Evolutionary conservation across 1,139 yeast genomes (phyloP).

Genomic region (Diutina neorugosa): DNA sequence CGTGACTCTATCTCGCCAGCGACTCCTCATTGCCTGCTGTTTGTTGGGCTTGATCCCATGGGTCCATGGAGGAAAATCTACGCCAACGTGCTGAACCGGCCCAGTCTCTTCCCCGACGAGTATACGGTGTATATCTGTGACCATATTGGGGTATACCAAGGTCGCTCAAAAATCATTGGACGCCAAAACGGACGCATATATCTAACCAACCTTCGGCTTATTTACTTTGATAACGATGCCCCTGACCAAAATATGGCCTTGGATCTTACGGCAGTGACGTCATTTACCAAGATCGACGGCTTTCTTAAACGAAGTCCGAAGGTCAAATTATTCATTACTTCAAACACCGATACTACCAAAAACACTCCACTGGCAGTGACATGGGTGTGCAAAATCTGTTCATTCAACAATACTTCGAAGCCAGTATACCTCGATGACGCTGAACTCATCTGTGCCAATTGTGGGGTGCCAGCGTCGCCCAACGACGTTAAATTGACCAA

Average conservation of each 20-base stretch:
- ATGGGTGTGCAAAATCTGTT: conserved; percentile 85
- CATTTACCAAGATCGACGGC: conserved; percentile 39
- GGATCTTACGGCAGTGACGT: conserved; percentile 32
- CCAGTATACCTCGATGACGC: conserved; percentile 20
- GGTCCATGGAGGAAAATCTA: conserved; percentile 25
- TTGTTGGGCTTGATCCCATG: neutral
- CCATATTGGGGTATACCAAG: conserved; percentile 59
- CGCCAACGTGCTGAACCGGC: conserved; percentile 36
- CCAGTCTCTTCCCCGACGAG: conserved; percentile 28
- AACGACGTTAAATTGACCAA: conserved; percentile 6
- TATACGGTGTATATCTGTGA: conserved; percentile 36
- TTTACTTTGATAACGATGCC: conserved; percentile 50
- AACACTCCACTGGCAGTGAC: neutral
- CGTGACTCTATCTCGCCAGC: too few relatives aligned
- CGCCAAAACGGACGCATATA: conserved; percentile 72
- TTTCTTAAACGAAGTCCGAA: conserved; percentile 76
- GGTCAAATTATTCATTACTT: conserved; percentile 27
- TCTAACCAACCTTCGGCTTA: conserved; percentile 59
- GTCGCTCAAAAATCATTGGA: conserved; percentile 46
- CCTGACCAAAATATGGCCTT: conserved; percentile 34
- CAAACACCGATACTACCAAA: neutral
- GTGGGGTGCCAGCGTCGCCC: conserved; percentile 44
- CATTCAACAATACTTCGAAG: conserved; percentile 42
- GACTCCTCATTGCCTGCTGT: too few relatives aligned
- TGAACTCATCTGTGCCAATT: conserved; percentile 40